Percentiles rank a stretch among this genome's conserved stretches.
Evolutionary conservation across 2,329 filamentous ascomycete species (phyloP).

Genomic region (Dryadomyces quercus-mongolicae): DNA sequence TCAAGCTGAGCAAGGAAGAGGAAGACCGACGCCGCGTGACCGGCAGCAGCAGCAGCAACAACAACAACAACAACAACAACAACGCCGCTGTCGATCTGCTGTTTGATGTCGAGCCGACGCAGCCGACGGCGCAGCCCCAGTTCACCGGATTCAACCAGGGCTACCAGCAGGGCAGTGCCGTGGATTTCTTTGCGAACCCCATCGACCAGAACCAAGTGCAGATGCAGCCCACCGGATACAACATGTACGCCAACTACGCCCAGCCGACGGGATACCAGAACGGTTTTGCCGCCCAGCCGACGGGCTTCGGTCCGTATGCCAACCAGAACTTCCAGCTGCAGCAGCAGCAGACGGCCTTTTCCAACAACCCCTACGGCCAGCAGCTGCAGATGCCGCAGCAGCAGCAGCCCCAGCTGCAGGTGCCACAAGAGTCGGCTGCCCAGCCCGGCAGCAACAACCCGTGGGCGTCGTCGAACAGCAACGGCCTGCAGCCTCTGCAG

Average conservation of each 20-base stretch:
- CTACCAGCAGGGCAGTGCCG: constrained; percentile 90
- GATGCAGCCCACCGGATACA: constrained; percentile 67
- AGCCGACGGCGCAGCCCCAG: constrained; percentile 48
- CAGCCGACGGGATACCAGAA: constrained; percentile 44
- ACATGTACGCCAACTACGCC: constrained; percentile 39
- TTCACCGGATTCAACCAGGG: constrained; percentile 90
- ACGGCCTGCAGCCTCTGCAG: constrained; percentile 64
- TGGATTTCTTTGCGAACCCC: constrained; percentile 96
- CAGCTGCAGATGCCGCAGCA: constrained; percentile 35
- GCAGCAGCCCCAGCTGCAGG: constrained; percentile 29
- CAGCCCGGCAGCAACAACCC: constrained; percentile 88
- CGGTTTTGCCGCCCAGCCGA: constrained; percentile 55
- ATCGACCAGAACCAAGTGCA: constrained; percentile 68
- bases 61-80: constrained; percentile 37
- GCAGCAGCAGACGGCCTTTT: constrained; percentile 23
- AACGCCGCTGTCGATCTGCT: constrained; percentile 59
- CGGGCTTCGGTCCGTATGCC: constrained; percentile 59
- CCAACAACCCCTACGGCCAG: constrained; percentile 22
- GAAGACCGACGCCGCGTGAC: constrained; percentile 80
- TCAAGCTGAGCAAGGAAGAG: constrained; percentile 88
- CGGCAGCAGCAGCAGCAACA: constrained; percentile 38
- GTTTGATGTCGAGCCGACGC: constrained; percentile 67
- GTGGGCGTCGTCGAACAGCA: constrained; percentile 58
- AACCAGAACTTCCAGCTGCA: constrained; percentile 27
- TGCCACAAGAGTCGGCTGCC: constrained; percentile 45